Evolutionary conservation across 1,284 basidiomycete species (phyloP), one percentile per base, ranked within the genome.

Genomic region (Ustilago crameri): DNA sequence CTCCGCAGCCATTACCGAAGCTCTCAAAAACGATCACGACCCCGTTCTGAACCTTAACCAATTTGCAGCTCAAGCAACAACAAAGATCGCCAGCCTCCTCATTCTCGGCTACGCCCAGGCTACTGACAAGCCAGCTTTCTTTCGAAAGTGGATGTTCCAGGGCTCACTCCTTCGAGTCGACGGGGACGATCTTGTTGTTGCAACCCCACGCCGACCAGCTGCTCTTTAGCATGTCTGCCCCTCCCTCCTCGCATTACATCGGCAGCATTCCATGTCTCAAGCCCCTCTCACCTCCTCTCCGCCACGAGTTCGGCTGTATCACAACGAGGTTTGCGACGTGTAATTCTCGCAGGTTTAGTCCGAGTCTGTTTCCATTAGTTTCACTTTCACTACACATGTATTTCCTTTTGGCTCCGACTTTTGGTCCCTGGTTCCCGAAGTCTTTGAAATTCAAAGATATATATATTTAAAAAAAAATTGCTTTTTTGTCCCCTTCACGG

Each of bases 51-150:
- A 34, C 10, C 42, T 53, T 3, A 18, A 41, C 12, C 27, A 26
- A 3, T 53, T 53, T 49, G 47, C 47, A 3, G 22, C 47, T 17
- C 47, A 49, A 14, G 47, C 35, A 15, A 49, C 47, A 40, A 40
- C 47, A 37, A 49, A 49, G 47, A 49, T 49, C n/a, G 47, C 35
- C 14, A 49, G 47, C 22, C 34, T 26, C 15, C 35, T 49, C 47
- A 49, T 49, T 1, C 35, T 49, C 5, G 47, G 47, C 23, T 49
- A 49, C 35, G 26, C 35, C 12, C 24, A 23, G n/a, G 22, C 34
- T 17, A 17, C 35, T 9, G 23, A 49, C 35, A 49, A 49, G 22
- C 47, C 30, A 35, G 46, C 46, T 22, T 35, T 37, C 46, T 48
- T 37, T 3, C 18, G 32, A 48, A 24, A 34, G 30, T 30, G 30